These are phyloP conservation scores for Melastoma candidum DNA, from an alignment of 441 rosid genomes.

Conservation along the genomic window DNA sequence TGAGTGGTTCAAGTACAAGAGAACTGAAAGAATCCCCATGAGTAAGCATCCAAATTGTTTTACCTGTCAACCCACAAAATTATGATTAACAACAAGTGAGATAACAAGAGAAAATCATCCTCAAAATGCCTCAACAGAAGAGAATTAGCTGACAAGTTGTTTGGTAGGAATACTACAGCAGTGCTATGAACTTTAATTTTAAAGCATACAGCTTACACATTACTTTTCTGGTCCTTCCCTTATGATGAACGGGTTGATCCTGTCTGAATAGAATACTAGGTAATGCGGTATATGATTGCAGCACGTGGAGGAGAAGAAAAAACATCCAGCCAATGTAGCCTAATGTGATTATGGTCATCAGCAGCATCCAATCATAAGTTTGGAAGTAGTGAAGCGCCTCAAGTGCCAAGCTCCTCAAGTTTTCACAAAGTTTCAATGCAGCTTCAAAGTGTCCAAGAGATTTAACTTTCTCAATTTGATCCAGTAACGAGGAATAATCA, in stretches of 20 bases:
- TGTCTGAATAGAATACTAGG: constrained; percentile 36
- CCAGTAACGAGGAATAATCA: constrained; percentile 34
- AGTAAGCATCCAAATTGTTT: constrained; percentile 47
- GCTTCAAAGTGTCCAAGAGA: constrained; percentile 42
- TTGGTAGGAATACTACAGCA: not conserved
- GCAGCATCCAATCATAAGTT: constrained; percentile 94
- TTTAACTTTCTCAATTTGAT: constrained; percentile 58
- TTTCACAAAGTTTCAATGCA: constrained; percentile 57
- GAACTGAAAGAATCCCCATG: constrained; percentile 42
- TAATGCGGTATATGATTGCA: constrained; percentile 70
- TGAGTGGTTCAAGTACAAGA: constrained; percentile 60
- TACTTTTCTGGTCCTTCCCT: constrained; percentile 58
- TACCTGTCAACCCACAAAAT: constrained; percentile 39
- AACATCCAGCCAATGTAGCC: constrained; percentile 95
- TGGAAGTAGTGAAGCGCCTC: constrained; percentile 91
- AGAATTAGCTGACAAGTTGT: too few species aligned
- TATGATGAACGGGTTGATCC: constrained; percentile 38
- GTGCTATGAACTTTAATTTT: not conserved
- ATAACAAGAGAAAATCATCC: not conserved
- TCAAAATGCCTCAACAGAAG: too few species aligned
- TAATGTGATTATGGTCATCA: constrained; percentile 78
- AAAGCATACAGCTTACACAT: constrained; percentile 32
- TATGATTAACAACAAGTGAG: constrained; percentile 16
- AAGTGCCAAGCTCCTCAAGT: constrained; percentile 75
- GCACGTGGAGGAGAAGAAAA: constrained; percentile 74